Conservation (phyloP, 495 filamentous ascomycete species). For the Xylona heveae region DNA sequence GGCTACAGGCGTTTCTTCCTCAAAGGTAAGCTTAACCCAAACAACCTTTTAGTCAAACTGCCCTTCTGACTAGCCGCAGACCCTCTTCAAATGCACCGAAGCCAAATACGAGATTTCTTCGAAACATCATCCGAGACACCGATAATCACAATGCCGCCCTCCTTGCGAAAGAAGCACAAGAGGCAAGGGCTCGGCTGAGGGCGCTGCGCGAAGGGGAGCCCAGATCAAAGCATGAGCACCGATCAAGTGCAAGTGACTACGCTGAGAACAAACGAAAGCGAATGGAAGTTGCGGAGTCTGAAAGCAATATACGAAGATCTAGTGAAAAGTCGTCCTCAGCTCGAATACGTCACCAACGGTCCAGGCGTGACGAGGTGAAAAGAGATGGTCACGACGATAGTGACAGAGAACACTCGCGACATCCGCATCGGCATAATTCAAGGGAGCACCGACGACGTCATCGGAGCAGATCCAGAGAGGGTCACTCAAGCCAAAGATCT, state of each 20-base stretch:
- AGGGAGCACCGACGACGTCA: too few species aligned
- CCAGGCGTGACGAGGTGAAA: too few species aligned
- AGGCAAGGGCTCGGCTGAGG: slow-evolving; percentile 33
- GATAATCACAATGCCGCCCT: slow-evolving; percentile 79
- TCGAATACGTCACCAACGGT: slow-evolving; percentile 29
- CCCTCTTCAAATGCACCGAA: slow-evolving; percentile 49
- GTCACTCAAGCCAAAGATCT: too few species aligned
- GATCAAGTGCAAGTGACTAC: too few species aligned
- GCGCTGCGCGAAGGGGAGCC: slow-evolving; percentile 19
- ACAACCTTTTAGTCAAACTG: not conserved
- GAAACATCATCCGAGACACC: slow-evolving; percentile 72
- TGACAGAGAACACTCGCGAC: too few species aligned
- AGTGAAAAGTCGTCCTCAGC: too few species aligned
- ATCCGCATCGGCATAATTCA: too few species aligned
- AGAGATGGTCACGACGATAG: too few species aligned
- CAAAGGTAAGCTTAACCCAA: slow-evolving; percentile 31
- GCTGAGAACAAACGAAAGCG: slow-evolving; percentile 18
- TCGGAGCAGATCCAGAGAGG: too few species aligned
- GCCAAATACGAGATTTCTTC: slow-evolving; percentile 77
- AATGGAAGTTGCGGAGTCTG: too few species aligned
- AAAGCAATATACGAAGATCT: slow-evolving; percentile 23
- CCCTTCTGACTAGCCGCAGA: slow-evolving; percentile 12
- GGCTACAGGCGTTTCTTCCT: slow-evolving; percentile 47
- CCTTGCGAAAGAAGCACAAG: slow-evolving; percentile 56
- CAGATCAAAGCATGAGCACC: slow-evolving; percentile 18